Conservation (phyloP, 768 basidiomycete species). For the Royoungia palumana region DNA sequence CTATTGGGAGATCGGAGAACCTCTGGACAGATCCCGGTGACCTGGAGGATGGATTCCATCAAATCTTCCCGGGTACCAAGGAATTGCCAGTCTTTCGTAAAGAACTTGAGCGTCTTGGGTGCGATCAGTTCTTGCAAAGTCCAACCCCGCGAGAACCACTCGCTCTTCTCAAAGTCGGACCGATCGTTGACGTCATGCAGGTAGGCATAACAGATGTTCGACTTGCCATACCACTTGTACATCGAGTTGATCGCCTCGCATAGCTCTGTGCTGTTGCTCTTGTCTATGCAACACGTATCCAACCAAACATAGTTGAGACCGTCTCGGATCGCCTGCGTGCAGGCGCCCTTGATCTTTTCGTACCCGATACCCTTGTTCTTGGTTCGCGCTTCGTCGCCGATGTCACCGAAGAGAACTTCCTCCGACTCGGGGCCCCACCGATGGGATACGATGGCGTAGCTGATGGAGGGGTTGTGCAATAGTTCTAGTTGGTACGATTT, state of each 20-base stretch:
- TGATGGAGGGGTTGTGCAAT: not conserved
- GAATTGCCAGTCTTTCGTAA: constrained; percentile 22
- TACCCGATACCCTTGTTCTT: constrained; percentile 18
- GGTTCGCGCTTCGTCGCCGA: constrained; percentile 11
- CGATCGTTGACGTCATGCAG: constrained; percentile 22
- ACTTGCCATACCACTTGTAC: constrained; percentile 32
- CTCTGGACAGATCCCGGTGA: constrained; percentile 14
- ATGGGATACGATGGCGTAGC: constrained; percentile 29
- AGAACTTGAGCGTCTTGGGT: constrained; percentile 26
- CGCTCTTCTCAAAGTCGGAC: constrained; percentile 17
- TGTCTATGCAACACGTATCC: constrained; percentile 35
- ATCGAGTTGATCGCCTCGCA: constrained; percentile 31
- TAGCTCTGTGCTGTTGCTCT: constrained; percentile 26
- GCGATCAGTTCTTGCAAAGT: constrained; percentile 33
- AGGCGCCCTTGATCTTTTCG: constrained; percentile 21
- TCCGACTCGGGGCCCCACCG: constrained; percentile 22
- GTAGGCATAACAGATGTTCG: constrained; percentile 28
- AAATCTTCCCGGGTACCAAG: constrained; percentile 16
- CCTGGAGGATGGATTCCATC: constrained; percentile 9
- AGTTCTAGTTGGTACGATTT: constrained; percentile 14
- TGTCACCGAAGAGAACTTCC: constrained; percentile 25
- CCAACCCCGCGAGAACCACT: constrained; percentile 33
- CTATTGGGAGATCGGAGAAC: constrained; percentile 14
- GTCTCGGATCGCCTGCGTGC: constrained; percentile 16
- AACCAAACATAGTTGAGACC: constrained; percentile 26